Percentiles rank a stretch among this genome's conserved stretches.
Evolutionary conservation across 106 monocot species (phyloP).

Genomic region (Platanthera zijinensis): DNA sequence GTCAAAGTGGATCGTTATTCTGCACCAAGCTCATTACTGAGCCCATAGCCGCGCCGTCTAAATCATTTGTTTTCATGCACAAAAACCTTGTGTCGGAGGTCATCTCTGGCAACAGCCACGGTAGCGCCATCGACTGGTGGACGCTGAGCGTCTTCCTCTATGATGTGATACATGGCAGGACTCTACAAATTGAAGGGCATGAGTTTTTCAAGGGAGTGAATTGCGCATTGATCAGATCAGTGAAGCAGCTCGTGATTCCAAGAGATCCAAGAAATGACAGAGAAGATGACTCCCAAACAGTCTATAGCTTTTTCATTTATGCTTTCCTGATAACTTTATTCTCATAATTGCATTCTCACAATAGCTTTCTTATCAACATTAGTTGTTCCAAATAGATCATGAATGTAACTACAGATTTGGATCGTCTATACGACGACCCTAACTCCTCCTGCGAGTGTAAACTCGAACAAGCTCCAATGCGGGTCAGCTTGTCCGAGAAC

Average conservation of each 20-base stretch:
- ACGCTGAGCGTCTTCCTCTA: conserved; percentile 85
- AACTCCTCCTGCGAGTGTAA: too few relatives aligned
- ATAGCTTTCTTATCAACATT: too few relatives aligned
- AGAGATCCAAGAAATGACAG: conserved; percentile 13
- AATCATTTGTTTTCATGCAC: conserved; percentile 86
- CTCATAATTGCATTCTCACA: too few relatives aligned
- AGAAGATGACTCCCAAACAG: too few relatives aligned
- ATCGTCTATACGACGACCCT: too few relatives aligned
- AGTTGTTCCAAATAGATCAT: too few relatives aligned
- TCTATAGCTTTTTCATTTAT: too few relatives aligned
- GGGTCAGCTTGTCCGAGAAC: too few relatives aligned
- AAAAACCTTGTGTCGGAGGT: conserved; percentile 92
- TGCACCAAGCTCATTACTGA: conserved; percentile 71
- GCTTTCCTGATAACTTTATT: too few relatives aligned
- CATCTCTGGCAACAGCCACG: conserved; percentile 77
- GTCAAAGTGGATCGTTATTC: not conserved
- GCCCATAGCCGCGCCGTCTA: conserved; percentile 63
- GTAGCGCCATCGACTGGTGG: conserved; percentile 92
- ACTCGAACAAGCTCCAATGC: too few relatives aligned
- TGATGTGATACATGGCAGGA: conserved; percentile 70
- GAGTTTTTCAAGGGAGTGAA: conserved; percentile 79
- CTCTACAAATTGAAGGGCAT: conserved; percentile 64
- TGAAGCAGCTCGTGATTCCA: conserved; percentile 61
- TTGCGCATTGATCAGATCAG: conserved; percentile 82
- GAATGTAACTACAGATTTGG: too few relatives aligned